Evolutionary conservation across 495 filamentous ascomycete genomes (phyloP), one percentile per base, ranked within the genome.

Genomic region (Penicillium odoratum): DNA sequence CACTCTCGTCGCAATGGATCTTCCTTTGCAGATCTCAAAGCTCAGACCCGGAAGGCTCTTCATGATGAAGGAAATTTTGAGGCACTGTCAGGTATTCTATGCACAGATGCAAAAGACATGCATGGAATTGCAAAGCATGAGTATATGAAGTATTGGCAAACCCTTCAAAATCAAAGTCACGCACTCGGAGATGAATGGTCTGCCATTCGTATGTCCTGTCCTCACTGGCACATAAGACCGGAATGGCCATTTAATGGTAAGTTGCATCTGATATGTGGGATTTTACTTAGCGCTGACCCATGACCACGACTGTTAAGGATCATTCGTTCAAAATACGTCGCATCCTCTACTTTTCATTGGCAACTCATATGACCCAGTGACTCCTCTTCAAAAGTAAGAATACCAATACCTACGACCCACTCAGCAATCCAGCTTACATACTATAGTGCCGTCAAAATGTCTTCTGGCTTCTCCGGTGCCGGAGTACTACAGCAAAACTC

Each of bases 341-440:
- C 46, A 48, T 30, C 46, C 46, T 31, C 28, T 48, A 31, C 46
- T 48, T 13, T 48, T 48, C 10, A 48, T 48, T 7, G 46, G 46
- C 15, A 48, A 48, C 28, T 31, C 28, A 0, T 48, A 30, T 31
- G 46, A 48, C 9, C 46, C 46, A 31, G 46, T 48, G 28, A 48
- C 46, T 1, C 46, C 46, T 18, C 0, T 48, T 31, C 25, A 13
- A 48, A 48, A 48, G 46, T 48, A 7, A 48, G 46, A 30, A 31
- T 30, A 1, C 10, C 10, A 1, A 21, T 21, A 21, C 43, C 16
- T 2, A 13, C 3, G 9, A 7, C 26, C n/a, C 4, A 47, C 13
- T 8, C 7, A 26, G 11, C 4, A 0, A 28, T 10, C 5, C 15
- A 30, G n/a, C 46, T 48, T 30, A 48, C n/a, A 5, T n/a, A 7